A percentile compares a stretch with the other conserved stretches of the same genome.
Conservation (phyloP, 208 protist species). For the Crithidia expoeki region DNA sequence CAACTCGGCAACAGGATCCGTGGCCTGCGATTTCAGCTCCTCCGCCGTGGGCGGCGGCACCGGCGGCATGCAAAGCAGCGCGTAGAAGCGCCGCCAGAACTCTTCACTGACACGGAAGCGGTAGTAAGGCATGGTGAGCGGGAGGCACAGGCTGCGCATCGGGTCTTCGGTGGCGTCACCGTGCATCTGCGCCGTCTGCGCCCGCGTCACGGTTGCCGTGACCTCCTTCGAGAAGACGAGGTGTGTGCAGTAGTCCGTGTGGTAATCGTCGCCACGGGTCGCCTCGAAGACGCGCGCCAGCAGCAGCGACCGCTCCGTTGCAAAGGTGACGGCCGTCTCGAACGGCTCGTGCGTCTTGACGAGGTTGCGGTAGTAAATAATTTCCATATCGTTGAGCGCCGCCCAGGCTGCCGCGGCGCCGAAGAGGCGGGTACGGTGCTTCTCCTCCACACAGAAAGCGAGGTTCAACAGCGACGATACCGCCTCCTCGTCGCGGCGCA, state of each 20-base stretch:
- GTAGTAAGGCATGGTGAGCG: constrained; percentile 73
- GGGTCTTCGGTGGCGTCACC: constrained; percentile 77
- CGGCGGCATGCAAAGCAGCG: constrained; percentile 80
- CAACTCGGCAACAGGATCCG: constrained; percentile 47
- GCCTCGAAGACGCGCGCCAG: constrained; percentile 70
- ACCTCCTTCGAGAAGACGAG: constrained; percentile 82
- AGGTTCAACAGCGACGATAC: constrained; percentile 77
- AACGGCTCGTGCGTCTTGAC: constrained; percentile 65
- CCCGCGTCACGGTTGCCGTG: constrained; percentile 70
- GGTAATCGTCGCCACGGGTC: constrained; percentile 48
- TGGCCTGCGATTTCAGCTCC: constrained; percentile 27
- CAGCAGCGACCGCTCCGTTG: constrained; percentile 60
- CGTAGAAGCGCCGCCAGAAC: constrained; percentile 79
- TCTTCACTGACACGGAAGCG: constrained; percentile 63
- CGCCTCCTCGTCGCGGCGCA: constrained; percentile 65
- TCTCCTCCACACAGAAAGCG: constrained; percentile 41
- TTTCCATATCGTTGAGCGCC: constrained; percentile 82
- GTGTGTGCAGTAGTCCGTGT: constrained; percentile 67
- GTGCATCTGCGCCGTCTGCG: constrained; percentile 64
- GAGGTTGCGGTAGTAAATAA: constrained; percentile 77
- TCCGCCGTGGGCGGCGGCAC: constrained; percentile 46
- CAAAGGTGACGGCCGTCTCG: constrained; percentile 43
- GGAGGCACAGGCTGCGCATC: constrained; percentile 73
- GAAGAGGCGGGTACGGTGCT: constrained; percentile 52
- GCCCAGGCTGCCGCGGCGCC: constrained; percentile 74